phyloP scores from a whole-genome alignment of 257 asterid genomes.

The Jasminum sambac region DNA sequence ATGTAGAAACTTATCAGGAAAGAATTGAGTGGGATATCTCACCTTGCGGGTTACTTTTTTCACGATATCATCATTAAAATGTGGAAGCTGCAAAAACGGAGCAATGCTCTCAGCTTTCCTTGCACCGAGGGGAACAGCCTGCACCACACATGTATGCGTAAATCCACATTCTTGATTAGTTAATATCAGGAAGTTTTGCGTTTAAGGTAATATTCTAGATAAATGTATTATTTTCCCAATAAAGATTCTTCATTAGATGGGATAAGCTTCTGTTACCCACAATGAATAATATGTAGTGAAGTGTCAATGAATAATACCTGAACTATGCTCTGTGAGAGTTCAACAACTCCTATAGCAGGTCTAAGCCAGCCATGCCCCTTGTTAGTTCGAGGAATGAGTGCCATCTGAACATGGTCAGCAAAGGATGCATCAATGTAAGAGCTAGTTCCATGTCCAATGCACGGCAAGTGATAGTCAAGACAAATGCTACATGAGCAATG shows the following conservation, averaged over 20 bases:
- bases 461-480: slow-evolving; percentile 5
- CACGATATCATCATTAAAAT: slow-evolving; percentile 67
- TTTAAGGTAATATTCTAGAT: slow-evolving; percentile 10
- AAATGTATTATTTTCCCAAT: background rate
- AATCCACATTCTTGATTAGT: slow-evolving; percentile 6
- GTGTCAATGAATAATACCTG: slow-evolving; percentile 55
- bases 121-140: slow-evolving; percentile 90
- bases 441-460: slow-evolving; percentile 9
- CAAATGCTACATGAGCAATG: background rate
- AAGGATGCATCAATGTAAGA: slow-evolving; percentile 19
- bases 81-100: slow-evolving; percentile 92
- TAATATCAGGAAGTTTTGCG: slow-evolving; percentile 15
- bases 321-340: slow-evolving; percentile 81
- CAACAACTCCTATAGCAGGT: slow-evolving; percentile 79
- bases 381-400: slow-evolving; percentile 68
- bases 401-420: slow-evolving; percentile 54
- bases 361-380: slow-evolving; percentile 95
- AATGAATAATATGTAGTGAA: background rate
- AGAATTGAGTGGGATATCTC: slow-evolving; percentile 9
- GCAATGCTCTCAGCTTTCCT: slow-evolving; percentile 78
- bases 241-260: background rate
- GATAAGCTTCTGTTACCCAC: background rate
- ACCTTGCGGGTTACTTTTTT: slow-evolving; percentile 75
- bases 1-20: background rate
- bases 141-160: slow-evolving; percentile 28